phyloP scores from a whole-genome alignment of 2,329 filamentous ascomycete species.

The Claviceps maximensis region DNA sequence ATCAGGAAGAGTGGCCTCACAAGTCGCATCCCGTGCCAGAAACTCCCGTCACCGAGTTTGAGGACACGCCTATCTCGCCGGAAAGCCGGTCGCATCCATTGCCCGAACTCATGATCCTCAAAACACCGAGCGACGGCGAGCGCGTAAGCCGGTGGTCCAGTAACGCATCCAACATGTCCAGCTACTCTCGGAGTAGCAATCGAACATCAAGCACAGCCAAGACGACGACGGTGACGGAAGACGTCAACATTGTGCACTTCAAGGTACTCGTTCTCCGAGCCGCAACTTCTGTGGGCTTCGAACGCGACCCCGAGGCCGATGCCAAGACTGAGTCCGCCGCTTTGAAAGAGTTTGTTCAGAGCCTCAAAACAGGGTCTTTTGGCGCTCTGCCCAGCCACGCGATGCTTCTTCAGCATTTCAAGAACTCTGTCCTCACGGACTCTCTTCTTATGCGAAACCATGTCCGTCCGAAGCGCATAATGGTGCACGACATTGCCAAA shows the following conservation, averaged over 20 bases:
- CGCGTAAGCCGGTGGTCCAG: slow-evolving; percentile 67
- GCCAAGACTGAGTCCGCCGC: slow-evolving; percentile 35
- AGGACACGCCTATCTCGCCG: slow-evolving; percentile 74
- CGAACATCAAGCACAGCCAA: slow-evolving; percentile 60
- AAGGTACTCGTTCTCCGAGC: slow-evolving; percentile 74
- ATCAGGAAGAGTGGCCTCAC: slow-evolving; percentile 34
- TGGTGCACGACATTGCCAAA: slow-evolving; percentile 64
- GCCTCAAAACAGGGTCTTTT: slow-evolving; percentile 64
- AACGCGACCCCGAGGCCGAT: slow-evolving; percentile 39
- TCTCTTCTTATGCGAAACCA: slow-evolving; percentile 35
- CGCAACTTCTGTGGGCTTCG: slow-evolving; percentile 72
- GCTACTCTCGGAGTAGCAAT: slow-evolving; percentile 59
- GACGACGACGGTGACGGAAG: slow-evolving; percentile 54
- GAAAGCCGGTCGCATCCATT: slow-evolving; percentile 62
- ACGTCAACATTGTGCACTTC: slow-evolving; percentile 62
- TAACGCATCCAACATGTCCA: slow-evolving; percentile 63
- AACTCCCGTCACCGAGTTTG: slow-evolving; percentile 89
- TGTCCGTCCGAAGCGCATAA: slow-evolving; percentile 42
- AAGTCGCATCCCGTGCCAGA: slow-evolving; percentile 52
- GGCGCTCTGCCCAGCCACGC: slow-evolving; percentile 59
- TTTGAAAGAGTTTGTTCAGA: slow-evolving; percentile 64
- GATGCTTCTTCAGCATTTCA: slow-evolving; percentile 64
- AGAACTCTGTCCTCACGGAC: slow-evolving; percentile 64
- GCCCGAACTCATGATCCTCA: slow-evolving; percentile 80
- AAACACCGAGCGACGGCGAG: slow-evolving; percentile 47